Base-by-base conservation (phyloP, 2,329 filamentous ascomycete genomes). In the Botrytis fragariae region DNA sequence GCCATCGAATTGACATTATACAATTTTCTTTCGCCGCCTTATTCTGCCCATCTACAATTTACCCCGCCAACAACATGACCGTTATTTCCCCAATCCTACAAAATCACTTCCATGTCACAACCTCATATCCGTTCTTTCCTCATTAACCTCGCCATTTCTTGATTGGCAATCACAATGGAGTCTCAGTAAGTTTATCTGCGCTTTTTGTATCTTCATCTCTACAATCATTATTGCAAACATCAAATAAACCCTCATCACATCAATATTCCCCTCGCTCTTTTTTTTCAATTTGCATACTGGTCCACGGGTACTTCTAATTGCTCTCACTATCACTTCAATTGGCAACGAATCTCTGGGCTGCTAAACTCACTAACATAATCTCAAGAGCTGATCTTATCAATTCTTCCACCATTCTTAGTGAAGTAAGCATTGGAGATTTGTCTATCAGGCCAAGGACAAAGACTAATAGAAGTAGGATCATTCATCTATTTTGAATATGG, bases 11-110 rank as follows among this genome's bases (percentile, higher is more conserved):
- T 16, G n/a, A 9, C 39, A 37, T 62, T 4, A 42, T 18, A 42
- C 25, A 63, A 42, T n/a, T 42, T 14, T 62, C 12, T n/a, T 54
- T 20, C 64, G 51, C 64, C 64, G 64, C 64, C 64, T 68, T 32
- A 39, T 68, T 54, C 35, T 68, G 64, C 45, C 64, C 35, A 29
- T 25, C 22, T 65, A 48, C 42, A 44, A 45, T 64, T 32, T 39
- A 54, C 64, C 64, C 64, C 45, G 64, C 64, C 64, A 67, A 25
- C 5, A 39, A 62, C 14, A 62, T 51, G n/a, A 29, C 45, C 45
- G 18, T 39, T 7, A 25, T 63, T 63, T 29, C 37, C 35, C 45
- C n/a, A 32, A 57, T 42, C 29, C 48, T 54, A 54, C 22, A 42
- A 54, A 68, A 42, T 14, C n/a, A 42, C n/a, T 22, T 42, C 14